These are phyloP conservation scores for Scheffersomyces titani DNA, from an alignment of 1,139 yeast species.

Conservation along the genomic window DNA sequence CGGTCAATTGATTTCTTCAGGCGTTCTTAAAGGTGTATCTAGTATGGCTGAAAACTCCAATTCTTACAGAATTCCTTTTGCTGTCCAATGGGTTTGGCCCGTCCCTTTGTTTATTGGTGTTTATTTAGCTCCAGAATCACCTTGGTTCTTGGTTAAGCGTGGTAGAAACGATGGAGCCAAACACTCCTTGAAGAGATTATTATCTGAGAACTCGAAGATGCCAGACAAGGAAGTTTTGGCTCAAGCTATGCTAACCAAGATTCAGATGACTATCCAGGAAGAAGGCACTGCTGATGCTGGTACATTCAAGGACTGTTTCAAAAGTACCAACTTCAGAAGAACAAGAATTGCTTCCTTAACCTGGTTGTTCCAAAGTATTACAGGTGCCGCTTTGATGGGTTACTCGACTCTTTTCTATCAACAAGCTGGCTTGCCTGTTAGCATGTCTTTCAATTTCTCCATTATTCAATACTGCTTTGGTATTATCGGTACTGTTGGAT, in stretches of 20 bases:
- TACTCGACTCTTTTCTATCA: constrained; percentile 56
- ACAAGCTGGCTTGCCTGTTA: constrained; percentile 49
- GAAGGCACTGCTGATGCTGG: constrained; percentile 35
- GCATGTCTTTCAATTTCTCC: constrained; percentile 45
- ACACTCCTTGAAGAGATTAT: constrained; percentile 31
- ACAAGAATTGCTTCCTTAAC: constrained; percentile 53
- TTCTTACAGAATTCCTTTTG: constrained; percentile 49
- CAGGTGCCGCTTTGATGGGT: constrained; percentile 56
- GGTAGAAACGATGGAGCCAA: constrained; percentile 37
- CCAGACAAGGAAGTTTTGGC: constrained; percentile 39
- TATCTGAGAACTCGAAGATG: constrained; percentile 32
- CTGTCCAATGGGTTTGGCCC: constrained; percentile 66
- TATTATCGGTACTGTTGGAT: constrained; percentile 48
- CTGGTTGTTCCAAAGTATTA: constrained; percentile 51
- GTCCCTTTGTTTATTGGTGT: constrained; percentile 42
- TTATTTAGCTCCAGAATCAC: constrained; percentile 43
- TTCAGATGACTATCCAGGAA: constrained; percentile 45
- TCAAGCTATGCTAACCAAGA: constrained; percentile 40
- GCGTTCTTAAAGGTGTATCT: constrained; percentile 40
- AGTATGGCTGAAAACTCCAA: constrained; percentile 21
- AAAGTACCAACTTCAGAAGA: constrained; percentile 51
- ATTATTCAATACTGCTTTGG: constrained; percentile 51
- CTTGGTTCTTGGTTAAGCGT: constrained; percentile 45
- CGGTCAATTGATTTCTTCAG: constrained; percentile 51
- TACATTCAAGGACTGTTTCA: constrained; percentile 49